Percentiles rank a stretch among this genome's conserved stretches.
Evolutionary conservation across 2,329 filamentous ascomycete species (phyloP).

Genomic region (Xylaria hypoxylon): DNA sequence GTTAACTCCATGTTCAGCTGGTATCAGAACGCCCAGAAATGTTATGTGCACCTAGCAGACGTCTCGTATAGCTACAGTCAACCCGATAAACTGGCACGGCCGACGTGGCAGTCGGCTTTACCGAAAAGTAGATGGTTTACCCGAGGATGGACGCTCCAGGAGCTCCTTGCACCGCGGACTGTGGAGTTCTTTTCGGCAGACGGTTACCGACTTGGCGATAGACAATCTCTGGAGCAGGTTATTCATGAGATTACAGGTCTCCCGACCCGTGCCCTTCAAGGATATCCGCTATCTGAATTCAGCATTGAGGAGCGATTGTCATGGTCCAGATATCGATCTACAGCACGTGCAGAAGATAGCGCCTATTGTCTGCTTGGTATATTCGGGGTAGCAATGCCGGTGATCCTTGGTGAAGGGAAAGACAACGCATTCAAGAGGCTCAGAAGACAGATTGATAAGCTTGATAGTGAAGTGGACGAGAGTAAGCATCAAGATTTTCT

Average conservation of each 20-base stretch:
- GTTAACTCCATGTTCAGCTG: constrained; percentile 21
- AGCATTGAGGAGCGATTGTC: neutral
- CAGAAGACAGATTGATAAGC: no score
- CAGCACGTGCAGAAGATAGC: no score
- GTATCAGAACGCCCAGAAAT: constrained; percentile 11
- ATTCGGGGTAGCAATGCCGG: no score
- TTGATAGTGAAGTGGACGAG: no score
- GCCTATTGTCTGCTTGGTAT: no score
- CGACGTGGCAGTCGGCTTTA: neutral
- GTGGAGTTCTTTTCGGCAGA: constrained; percentile 17
- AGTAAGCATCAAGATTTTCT: no score
- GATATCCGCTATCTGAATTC: neutral
- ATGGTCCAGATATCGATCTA: neutral
- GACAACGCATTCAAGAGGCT: no score
- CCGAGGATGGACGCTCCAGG: neutral
- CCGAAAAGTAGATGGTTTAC: neutral
- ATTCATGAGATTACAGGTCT: constrained; percentile 7
- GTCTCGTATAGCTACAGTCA: neutral
- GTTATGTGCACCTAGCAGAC: constrained; percentile 23
- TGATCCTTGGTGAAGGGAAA: no score
- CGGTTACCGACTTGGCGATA: neutral
- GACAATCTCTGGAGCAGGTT: neutral
- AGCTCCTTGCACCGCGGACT: constrained; percentile 13
- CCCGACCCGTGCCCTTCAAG: neutral
- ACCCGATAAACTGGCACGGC: no score